Percentiles rank a stretch among this genome's conserved stretches.
Evolutionary conservation across 2,329 filamentous ascomycete genomes (phyloP).

Genomic region (Cytospora schulzeri): DNA sequence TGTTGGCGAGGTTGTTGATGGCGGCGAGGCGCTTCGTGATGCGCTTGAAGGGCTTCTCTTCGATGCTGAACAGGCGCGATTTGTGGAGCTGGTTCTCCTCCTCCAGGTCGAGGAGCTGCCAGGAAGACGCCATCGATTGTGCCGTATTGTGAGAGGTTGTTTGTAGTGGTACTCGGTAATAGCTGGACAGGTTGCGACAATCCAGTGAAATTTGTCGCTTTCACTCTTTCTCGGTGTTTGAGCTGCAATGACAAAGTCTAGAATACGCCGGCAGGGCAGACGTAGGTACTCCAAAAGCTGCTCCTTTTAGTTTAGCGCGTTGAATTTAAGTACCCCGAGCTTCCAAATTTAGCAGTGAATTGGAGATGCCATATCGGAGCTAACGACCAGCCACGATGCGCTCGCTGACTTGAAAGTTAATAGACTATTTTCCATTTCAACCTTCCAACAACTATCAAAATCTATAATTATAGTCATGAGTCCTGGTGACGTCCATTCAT

Average conservation of each 20-base stretch:
- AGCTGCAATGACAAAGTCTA: neutral
- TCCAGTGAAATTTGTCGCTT: neutral
- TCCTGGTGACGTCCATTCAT: slow-evolving; percentile 1
- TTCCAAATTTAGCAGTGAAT: neutral
- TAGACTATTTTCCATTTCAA: neutral
- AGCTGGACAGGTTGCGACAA: neutral
- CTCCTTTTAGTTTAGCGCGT: neutral
- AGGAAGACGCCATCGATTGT: slow-evolving; percentile 48
- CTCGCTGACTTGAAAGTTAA: neutral
- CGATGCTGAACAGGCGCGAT: slow-evolving; percentile 80
- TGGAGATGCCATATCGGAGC: neutral
- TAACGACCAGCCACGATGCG: slow-evolving; percentile 10
- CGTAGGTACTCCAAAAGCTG: neutral
- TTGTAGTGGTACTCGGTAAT: neutral
- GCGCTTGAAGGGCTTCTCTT: slow-evolving; percentile 90
- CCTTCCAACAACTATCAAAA: neutral
- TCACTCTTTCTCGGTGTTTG: neutral
- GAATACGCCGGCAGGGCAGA: neutral
- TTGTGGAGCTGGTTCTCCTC: slow-evolving; percentile 88
- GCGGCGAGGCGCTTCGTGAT: slow-evolving; percentile 79
- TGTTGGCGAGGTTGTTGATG: slow-evolving; percentile 64
- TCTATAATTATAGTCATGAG: slow-evolving; percentile 8
- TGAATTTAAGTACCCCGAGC: neutral
- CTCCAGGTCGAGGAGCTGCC: slow-evolving; percentile 70
- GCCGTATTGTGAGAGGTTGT: neutral